Base-by-base conservation (phyloP, 2,329 filamentous ascomycete genomes). In the Fusarium napiforme region DNA sequence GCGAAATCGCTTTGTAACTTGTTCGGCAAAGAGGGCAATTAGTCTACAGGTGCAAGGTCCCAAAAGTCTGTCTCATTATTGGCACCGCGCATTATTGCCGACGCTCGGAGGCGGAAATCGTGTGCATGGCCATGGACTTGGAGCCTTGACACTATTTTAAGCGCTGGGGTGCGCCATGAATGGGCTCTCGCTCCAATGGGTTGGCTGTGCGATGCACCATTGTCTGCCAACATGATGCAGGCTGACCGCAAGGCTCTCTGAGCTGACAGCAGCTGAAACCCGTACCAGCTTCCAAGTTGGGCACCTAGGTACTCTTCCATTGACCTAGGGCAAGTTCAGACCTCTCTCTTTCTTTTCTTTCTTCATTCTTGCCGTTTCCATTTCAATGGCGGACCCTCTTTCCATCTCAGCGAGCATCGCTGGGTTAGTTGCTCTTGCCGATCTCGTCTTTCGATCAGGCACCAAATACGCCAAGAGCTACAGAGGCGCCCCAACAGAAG, bases 351-450 rank as follows among this genome's bases (percentile, higher is more conserved):
- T 4, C 26, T 46, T 12, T 21, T 28, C 14, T 28, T 14, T 21
- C 23, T 11, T 53, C 23, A 8, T n/a, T 39, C 5, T 37, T 53
- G 4, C 50, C 14, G 11, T 28, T 12, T 7, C 26, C 7, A 9
- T 39, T 14, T 37, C 4, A n/a, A 37, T 37, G 50, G 50, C 34
- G 10, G 45, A 61, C 32, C 67, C 57, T 39, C 40, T 71, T 8
- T 71, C 70, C 2, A 19, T 67, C 11, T 62, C 69, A 5, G 67
- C 64, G 2, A 71, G 71, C 26, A 67, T 74, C 16, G 65, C 66
- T 4, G 72, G 67, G 4, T 39, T 73, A 6, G 66, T 69, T 9
- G 9, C 62, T 8, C 47, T 75, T 1, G 61, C 69, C n/a, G 67
- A 75, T 32, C 61, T 69, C 9, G 37, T 68, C 5, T 73, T 71